A percentile compares a stretch with the other conserved stretches of the same genome.
These are phyloP conservation scores for Cymbopogon flexuosus DNA, from an alignment of 202 grass and related monocot genomes.

Conservation along the genomic window DNA sequence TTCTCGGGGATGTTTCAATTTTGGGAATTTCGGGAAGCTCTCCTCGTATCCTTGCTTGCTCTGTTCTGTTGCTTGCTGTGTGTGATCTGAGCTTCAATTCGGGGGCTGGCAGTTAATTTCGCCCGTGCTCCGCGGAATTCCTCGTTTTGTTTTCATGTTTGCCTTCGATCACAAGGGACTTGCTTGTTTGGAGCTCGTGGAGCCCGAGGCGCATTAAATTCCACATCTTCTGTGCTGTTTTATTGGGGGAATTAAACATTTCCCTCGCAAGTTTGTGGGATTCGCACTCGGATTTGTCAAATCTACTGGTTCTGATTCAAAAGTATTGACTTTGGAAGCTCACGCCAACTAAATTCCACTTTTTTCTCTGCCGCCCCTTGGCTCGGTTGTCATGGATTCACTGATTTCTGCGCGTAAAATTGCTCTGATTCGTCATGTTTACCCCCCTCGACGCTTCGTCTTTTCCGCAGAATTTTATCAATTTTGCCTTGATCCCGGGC, in stretches of 20 bases:
- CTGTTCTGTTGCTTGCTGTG: background rate
- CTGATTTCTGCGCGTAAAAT: slow-evolving; percentile 1
- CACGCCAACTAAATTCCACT: slow-evolving; percentile 5
- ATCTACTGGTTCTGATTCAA: slow-evolving; percentile 19
- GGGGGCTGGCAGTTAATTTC: background rate
- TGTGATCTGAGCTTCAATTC: slow-evolving; percentile 32
- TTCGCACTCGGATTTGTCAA: slow-evolving; percentile 19
- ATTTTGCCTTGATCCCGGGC: slow-evolving; percentile 38
- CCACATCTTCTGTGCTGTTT: slow-evolving; percentile 30
- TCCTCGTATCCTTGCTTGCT: background rate
- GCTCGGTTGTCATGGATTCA: background rate
- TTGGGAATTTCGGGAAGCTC: background rate
- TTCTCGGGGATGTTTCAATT: slow-evolving; percentile 18
- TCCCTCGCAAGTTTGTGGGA: background rate
- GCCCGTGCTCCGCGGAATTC: background rate
- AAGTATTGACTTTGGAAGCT: slow-evolving; percentile 30
- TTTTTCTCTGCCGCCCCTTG: background rate
- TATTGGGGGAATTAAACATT: slow-evolving; percentile 34
- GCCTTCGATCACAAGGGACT: slow-evolving; percentile 38
- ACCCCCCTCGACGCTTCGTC: background rate
- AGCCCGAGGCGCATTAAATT: slow-evolving; percentile 44
- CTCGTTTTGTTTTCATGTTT: slow-evolving; percentile 9
- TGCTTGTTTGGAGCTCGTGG: slow-evolving; percentile 26
- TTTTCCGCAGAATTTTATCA: background rate
- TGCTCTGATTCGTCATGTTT: background rate